Evolutionary conservation across 768 basidiomycete species (phyloP).

Genomic region (Amanita muscaria): DNA sequence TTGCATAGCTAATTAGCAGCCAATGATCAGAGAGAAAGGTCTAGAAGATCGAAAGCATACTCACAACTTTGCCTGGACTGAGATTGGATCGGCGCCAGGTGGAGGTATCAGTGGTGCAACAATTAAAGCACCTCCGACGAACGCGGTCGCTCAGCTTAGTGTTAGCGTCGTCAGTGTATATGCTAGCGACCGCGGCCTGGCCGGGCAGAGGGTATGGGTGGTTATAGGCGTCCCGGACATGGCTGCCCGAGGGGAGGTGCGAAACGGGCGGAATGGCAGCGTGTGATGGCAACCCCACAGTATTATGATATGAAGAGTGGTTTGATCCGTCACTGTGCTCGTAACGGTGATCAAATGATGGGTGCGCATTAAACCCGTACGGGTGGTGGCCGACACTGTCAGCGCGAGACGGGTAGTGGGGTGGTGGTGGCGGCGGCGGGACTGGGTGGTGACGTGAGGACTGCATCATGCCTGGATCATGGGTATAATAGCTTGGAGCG

Average conservation of each 20-base stretch:
- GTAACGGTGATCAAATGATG: conserved; percentile 19
- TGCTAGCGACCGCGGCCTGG: conserved; percentile 24
- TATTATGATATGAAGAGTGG: conserved; percentile 16
- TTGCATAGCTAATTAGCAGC: conserved; percentile 36
- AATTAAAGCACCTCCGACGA: conserved; percentile 73
- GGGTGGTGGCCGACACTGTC: conserved; percentile 4
- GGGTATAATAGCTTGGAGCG: conserved; percentile 8
- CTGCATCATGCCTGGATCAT: conserved; percentile 8
- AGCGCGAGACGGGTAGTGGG: conserved; percentile 15
- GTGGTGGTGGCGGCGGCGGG: too few species aligned
- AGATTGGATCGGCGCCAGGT: conserved; percentile 75
- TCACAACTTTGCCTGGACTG: conserved; percentile 69
- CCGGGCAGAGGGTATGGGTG: conserved; percentile 26
- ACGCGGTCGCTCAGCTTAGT: conserved; percentile 75
- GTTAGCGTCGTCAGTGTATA: conserved; percentile 69
- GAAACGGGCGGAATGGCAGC: conserved; percentile 13
- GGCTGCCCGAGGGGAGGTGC: conserved; percentile 10
- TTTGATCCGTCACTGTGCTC: conserved; percentile 10
- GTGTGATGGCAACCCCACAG: conserved; percentile 9
- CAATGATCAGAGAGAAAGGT: conserved; percentile 13
- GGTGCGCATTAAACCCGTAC: conserved; percentile 9
- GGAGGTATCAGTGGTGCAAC: conserved; percentile 76
- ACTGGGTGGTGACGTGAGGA: conserved; percentile 7
- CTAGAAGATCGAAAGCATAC: conserved; percentile 17
- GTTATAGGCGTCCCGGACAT: conserved; percentile 16